phyloP scores from a whole-genome alignment of 1,284 basidiomycete species.

The Boletus subluridellus region DNA sequence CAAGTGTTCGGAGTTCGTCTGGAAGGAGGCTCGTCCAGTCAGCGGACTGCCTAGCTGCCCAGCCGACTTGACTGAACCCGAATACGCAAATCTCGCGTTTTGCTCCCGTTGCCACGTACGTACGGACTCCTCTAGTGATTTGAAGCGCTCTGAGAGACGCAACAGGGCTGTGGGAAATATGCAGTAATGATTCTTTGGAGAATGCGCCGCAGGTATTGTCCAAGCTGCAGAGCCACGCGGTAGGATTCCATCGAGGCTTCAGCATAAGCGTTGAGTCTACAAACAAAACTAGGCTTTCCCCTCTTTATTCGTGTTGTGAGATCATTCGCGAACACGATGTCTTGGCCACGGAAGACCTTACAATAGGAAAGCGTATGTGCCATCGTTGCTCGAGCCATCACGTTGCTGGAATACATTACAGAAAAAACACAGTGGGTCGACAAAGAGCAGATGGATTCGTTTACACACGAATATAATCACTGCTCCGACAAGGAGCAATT shows the following conservation, averaged over 20 bases:
- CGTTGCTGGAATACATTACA: neutral
- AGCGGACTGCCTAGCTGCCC: conserved; percentile 23
- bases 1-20: conserved; percentile 16
- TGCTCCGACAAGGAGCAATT: conserved; percentile 2
- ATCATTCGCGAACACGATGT: neutral
- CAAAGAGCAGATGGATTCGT: neutral
- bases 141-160: neutral
- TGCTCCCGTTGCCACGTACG: conserved; percentile 17
- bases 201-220: conserved; percentile 15
- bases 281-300: neutral
- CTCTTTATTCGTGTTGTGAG: neutral
- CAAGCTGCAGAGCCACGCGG: conserved; percentile 1
- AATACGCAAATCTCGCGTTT: conserved; percentile 31
- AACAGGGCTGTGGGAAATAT: conserved; percentile 6
- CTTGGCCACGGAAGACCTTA: neutral
- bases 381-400: neutral
- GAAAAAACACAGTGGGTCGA: neutral
- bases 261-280: neutral
- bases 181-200: conserved; percentile 3
- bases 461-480: neutral
- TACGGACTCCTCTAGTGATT: rapidly evolving
- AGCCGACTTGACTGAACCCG: conserved; percentile 33
- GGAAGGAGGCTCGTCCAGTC: conserved; percentile 16
- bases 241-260: neutral
- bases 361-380: neutral